These are phyloP conservation scores for Coix lacrymajobi DNA, from an alignment of 176 grass and related monocot genomes.

Conservation along the genomic window DNA sequence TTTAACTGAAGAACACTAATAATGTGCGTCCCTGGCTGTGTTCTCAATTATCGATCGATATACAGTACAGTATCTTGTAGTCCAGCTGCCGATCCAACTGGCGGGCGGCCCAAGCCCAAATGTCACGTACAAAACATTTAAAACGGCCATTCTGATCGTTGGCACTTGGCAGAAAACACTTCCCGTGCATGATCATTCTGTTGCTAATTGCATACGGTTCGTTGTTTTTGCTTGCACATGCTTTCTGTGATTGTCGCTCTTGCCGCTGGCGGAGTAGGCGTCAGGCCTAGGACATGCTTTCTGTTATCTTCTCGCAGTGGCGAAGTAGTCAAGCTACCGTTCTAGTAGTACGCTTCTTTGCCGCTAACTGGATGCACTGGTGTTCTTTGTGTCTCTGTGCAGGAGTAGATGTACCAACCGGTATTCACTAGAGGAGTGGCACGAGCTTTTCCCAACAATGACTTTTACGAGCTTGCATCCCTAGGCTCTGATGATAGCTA, in stretches of 20 bases:
- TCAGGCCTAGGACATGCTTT: neutral
- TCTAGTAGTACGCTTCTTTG: too few species aligned
- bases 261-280: neutral
- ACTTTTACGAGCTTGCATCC: too few species aligned
- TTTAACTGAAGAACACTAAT: neutral
- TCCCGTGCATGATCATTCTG: neutral
- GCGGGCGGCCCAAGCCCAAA: neutral
- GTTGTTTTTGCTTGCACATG: neutral
- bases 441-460: too few species aligned
- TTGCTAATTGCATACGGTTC: neutral
- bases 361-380: too few species aligned
- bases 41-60: neutral
- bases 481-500: too few species aligned
- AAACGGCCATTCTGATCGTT: neutral
- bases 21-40: neutral
- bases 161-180: neutral
- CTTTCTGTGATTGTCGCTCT: neutral
- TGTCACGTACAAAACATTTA: neutral
- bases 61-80: too few species aligned
- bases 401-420: too few species aligned
- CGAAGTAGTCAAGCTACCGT: too few species aligned
- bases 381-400: too few species aligned
- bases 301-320: neutral
- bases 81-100: neutral
- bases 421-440: too few species aligned